Evolutionary conservation across 2,329 filamentous ascomycete species (phyloP).

Genomic region (Aspergillus jensenii): DNA sequence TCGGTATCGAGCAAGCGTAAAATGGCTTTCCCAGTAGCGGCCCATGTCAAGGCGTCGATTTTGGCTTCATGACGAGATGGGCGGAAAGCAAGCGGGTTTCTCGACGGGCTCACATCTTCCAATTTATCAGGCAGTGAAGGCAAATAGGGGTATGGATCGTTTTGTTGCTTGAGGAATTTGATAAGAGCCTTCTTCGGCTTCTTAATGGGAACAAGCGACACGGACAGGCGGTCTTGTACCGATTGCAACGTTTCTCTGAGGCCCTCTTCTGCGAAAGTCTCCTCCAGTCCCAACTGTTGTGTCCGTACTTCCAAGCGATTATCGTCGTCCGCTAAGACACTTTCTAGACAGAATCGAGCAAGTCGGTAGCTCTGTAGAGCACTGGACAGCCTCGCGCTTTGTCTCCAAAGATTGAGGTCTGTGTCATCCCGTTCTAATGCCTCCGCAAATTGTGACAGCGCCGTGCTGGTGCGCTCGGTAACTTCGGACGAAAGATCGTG

Average conservation of each 20-base stretch:
- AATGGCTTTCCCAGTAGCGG: slow-evolving; percentile 50
- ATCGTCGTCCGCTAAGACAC: slow-evolving; percentile 62
- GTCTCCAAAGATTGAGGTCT: slow-evolving; percentile 64
- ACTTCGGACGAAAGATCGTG: slow-evolving; percentile 21
- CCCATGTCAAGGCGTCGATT: slow-evolving; percentile 43
- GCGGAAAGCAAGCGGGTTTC: slow-evolving; percentile 36
- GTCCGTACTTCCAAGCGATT: slow-evolving; percentile 55
- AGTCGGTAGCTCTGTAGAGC: slow-evolving; percentile 59
- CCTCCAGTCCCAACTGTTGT: slow-evolving; percentile 59
- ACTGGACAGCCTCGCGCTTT: slow-evolving; percentile 57
- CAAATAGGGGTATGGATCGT: slow-evolving; percentile 54
- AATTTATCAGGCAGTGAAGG: slow-evolving; percentile 35
- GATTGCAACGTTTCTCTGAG: slow-evolving; percentile 50
- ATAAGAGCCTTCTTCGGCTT: slow-evolving; percentile 53
- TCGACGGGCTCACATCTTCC: slow-evolving; percentile 27
- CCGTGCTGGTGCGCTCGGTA: slow-evolving; percentile 40
- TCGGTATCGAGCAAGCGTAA: slow-evolving; percentile 45
- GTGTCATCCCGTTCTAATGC: slow-evolving; percentile 65
- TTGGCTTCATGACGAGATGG: slow-evolving; percentile 41
- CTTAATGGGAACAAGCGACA: slow-evolving; percentile 51
- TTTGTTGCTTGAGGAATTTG: slow-evolving; percentile 52
- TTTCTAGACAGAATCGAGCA: slow-evolving; percentile 62
- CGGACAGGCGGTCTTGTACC: slow-evolving; percentile 57
- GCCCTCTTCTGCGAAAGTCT: slow-evolving; percentile 54
- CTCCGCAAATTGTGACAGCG: slow-evolving; percentile 58